These are phyloP conservation scores for Phytopythium kandeliae DNA, from an alignment of 352 stramenopile genomes.

Conservation along the genomic window DNA sequence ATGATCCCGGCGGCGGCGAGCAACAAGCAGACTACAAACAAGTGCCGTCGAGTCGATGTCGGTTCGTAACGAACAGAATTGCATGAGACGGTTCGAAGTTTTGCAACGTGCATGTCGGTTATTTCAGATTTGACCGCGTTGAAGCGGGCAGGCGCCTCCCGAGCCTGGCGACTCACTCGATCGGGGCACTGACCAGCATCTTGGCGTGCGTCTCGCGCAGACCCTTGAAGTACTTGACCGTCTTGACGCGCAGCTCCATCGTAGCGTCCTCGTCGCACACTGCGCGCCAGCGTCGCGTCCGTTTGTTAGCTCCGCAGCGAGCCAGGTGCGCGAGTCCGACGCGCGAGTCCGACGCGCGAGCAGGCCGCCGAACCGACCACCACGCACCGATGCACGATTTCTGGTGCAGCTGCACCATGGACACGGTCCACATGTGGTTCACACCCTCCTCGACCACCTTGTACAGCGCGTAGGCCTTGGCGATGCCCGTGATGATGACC, in stretches of 20 bases:
- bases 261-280: constrained; percentile 89
- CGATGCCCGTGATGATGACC: constrained; percentile 83
- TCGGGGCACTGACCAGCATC: constrained; percentile 15
- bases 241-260: constrained; percentile 87
- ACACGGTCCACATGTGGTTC: constrained; percentile 91
- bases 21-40: too few species aligned
- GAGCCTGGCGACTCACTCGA: neutral
- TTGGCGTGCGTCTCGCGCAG: constrained; percentile 47
- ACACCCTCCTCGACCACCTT: constrained; percentile 89
- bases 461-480: constrained; percentile 83
- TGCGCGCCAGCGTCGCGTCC: too few species aligned
- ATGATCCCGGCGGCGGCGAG: constrained; percentile 19
- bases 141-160: too few species aligned
- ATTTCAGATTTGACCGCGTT: neutral
- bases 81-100: too few species aligned
- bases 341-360: too few species aligned
- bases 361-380: too few species aligned
- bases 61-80: too few species aligned
- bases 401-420: constrained; percentile 77
- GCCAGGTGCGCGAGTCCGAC: too few species aligned
- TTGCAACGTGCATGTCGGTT: too few species aligned
- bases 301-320: too few species aligned
- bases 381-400: constrained; percentile 69
- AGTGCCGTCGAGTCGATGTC: too few species aligned
- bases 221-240: constrained; percentile 89